Conservation (phyloP, 2,329 filamentous ascomycete genomes). For the Emergomyces orientalis region DNA sequence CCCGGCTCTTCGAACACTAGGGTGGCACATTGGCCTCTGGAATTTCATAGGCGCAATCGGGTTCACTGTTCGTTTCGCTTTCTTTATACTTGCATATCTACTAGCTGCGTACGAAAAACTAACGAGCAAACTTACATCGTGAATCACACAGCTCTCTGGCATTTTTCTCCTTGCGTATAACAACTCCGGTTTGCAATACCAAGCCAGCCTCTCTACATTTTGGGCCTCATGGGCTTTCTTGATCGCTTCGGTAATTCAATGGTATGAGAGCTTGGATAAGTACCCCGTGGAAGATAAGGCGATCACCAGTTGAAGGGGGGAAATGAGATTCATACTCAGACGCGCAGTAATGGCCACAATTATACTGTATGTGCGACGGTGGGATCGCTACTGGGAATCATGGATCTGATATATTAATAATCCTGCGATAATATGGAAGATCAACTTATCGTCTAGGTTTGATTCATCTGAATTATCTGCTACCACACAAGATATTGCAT, state of each 20-base stretch:
- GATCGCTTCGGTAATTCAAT: constrained; percentile 41
- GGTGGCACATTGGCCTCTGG: constrained; percentile 60
- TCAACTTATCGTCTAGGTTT: not conserved
- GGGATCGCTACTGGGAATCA: not conserved
- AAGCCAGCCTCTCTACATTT: constrained; percentile 40
- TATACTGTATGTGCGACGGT: not conserved
- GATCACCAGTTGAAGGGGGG: not conserved
- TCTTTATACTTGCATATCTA: constrained; percentile 3
- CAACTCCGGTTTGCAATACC: constrained; percentile 43
- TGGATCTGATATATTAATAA: not conserved
- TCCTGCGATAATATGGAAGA: not conserved
- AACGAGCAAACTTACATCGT: not conserved
- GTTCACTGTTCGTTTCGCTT: constrained; percentile 40
- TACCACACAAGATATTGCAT: not conserved
- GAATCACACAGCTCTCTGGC: constrained; percentile 2
- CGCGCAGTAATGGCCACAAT: not conserved
- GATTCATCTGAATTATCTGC: not conserved
- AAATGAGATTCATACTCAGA: not conserved
- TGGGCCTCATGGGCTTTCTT: constrained; percentile 36
- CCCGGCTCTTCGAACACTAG: constrained; percentile 48
- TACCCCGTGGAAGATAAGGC: constrained; percentile 34
- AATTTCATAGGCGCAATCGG: constrained; percentile 55
- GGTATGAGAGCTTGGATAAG: constrained; percentile 43
- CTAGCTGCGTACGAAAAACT: not conserved
- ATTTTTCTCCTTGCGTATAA: constrained; percentile 6